Evolutionary conservation across 805 yeast genomes (phyloP).

Genomic region (Isabelozyma gotoi): DNA sequence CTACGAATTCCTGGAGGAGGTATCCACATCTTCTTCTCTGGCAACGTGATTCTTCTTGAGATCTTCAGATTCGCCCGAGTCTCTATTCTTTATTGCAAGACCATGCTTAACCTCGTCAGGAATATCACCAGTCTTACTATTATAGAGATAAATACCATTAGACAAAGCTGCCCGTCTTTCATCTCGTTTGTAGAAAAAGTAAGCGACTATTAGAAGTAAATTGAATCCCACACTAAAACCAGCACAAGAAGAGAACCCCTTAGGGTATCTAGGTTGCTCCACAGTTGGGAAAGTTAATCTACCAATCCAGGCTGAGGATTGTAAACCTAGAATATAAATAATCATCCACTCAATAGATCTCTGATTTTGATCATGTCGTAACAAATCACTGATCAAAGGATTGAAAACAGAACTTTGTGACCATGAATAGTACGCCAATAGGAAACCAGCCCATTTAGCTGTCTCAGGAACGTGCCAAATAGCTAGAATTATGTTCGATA

Average conservation of each 20-base stretch:
- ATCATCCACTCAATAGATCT: slow-evolving; percentile 20
- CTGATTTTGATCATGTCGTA: slow-evolving; percentile 17
- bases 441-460: slow-evolving; percentile 20
- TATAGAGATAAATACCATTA: slow-evolving; percentile 50
- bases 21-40: not conserved
- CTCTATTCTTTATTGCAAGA: slow-evolving; percentile 2
- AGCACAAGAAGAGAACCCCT: slow-evolving; percentile 49
- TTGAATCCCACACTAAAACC: slow-evolving; percentile 33
- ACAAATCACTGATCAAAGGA: slow-evolving; percentile 17
- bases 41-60: slow-evolving; percentile 1
- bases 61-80: not conserved
- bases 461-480: slow-evolving; percentile 18
- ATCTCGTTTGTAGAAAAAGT: slow-evolving; percentile 48
- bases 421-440: slow-evolving; percentile 18
- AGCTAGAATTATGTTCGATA: slow-evolving; percentile 16
- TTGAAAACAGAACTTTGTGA: slow-evolving; percentile 18
- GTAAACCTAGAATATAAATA: slow-evolving; percentile 17
- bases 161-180: slow-evolving; percentile 46
- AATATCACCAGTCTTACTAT: slow-evolving; percentile 29
- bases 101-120: not conserved
- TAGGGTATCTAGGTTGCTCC: slow-evolving; percentile 50
- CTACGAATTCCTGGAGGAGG: not conserved
- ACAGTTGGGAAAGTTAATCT: slow-evolving; percentile 46
- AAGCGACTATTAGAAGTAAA: slow-evolving; percentile 20
- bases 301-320: slow-evolving; percentile 33